A percentile compares a stretch with the other conserved stretches of the same genome.
Conservation (phyloP, 306 rosid genomes). For the Medicago lupulina region DNA sequence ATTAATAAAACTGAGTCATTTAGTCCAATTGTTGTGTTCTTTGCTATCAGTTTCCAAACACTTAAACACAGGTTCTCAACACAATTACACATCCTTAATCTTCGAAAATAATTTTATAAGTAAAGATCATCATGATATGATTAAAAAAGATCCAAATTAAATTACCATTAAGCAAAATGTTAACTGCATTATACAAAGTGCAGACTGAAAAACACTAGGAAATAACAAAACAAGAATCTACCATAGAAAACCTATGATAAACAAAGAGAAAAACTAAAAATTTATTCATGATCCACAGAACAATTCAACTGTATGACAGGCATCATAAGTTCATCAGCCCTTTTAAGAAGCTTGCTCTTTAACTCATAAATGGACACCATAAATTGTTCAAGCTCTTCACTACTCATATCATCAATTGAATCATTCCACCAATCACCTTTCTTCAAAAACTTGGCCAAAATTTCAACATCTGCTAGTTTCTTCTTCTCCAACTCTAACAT, state of each 20-base stretch:
- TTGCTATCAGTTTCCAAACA: too few species aligned
- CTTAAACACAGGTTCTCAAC: too few species aligned
- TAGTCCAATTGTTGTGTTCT: too few species aligned
- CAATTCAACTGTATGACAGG: background rate
- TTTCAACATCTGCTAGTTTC: constrained; percentile 18
- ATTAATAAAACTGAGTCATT: too few species aligned
- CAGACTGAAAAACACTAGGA: background rate
- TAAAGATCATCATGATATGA: background rate
- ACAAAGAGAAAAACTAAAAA: background rate
- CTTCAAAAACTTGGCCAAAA: constrained; percentile 1
- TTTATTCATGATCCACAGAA: background rate
- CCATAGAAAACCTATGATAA: background rate
- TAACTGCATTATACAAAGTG: background rate
- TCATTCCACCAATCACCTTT: constrained; percentile 53
- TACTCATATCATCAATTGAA: constrained; percentile 43
- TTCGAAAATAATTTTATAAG: too few species aligned
- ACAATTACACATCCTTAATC: background rate
- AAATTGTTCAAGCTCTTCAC: constrained; percentile 44
- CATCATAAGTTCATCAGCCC: constrained; percentile 28
- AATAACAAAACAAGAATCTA: background rate
- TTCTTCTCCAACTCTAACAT: constrained; percentile 48
- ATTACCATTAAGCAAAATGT: background rate
- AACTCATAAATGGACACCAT: constrained; percentile 45
- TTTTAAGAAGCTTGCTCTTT: constrained; percentile 40
- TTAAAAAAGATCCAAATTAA: background rate